Percentiles rank a stretch among this genome's conserved stretches.
Conservation (phyloP, 768 basidiomycete genomes). For the Suillus ampliporus region DNA sequence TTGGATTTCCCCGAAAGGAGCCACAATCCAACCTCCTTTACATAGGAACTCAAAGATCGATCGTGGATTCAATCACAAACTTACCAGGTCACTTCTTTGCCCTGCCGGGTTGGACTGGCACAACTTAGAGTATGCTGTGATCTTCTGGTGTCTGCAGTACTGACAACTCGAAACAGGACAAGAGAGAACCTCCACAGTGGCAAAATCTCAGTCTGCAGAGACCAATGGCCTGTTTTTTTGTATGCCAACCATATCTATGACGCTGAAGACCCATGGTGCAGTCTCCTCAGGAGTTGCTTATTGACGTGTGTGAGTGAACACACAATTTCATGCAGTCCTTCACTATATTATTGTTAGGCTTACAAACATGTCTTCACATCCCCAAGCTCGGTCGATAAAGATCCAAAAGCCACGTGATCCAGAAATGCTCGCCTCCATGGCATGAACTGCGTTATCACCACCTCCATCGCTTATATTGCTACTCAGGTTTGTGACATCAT, state of each 20-base stretch:
- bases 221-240: constrained; percentile 27
- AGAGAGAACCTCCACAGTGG: constrained; percentile 15
- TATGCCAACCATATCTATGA: constrained; percentile 24
- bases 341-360: constrained; percentile 29
- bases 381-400: constrained; percentile 33
- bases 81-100: constrained; percentile 25
- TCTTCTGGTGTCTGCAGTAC: not conserved
- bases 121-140: constrained; percentile 18
- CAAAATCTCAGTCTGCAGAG: constrained; percentile 20
- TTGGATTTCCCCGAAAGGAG: constrained; percentile 24
- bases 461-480: constrained; percentile 27
- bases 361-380: constrained; percentile 35
- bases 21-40: constrained; percentile 18
- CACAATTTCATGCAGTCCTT: constrained; percentile 10
- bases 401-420: constrained; percentile 27
- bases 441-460: constrained; percentile 17
- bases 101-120: constrained; percentile 25
- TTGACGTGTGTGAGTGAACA: constrained; percentile 26
- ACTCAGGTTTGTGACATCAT: constrained; percentile 15
- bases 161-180: constrained; percentile 1
- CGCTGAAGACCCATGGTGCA: constrained; percentile 22
- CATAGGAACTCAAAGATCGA: constrained; percentile 19
- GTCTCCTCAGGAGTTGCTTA: constrained; percentile 27
- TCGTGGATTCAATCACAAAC: constrained; percentile 23
- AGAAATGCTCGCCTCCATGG: constrained; percentile 24